A percentile compares a stretch with the other conserved stretches of the same genome.
phyloP scores from a whole-genome alignment of 2,329 filamentous ascomycete species.

The Pseudocercospora cruenta region DNA sequence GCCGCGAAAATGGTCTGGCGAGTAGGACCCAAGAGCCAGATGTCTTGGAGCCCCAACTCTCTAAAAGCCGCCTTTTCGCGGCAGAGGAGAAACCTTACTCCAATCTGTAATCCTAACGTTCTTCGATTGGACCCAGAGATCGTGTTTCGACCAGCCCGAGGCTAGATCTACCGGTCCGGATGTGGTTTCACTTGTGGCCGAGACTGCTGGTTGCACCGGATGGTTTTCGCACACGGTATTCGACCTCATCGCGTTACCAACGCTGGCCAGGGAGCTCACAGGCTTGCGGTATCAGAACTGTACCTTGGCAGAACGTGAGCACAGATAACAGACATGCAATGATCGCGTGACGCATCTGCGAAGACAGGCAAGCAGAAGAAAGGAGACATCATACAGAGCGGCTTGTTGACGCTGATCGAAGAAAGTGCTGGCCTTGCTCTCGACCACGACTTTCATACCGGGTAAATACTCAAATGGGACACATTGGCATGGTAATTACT shows the following conservation, averaged over 20 bases:
- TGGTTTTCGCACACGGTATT: too few species aligned
- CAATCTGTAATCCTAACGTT: too few species aligned
- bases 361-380: background rate
- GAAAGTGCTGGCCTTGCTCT: background rate
- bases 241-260: background rate
- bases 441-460: background rate
- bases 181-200: background rate
- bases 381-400: background rate
- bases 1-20: too few species aligned
- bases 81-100: too few species aligned
- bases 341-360: background rate
- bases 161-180: slow-evolving; percentile 6
- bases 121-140: too few species aligned
- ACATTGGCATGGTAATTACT: too few species aligned
- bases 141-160: background rate
- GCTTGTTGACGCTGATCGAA: background rate
- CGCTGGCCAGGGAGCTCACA: background rate
- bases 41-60: too few species aligned
- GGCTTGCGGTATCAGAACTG: too few species aligned
- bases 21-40: too few species aligned
- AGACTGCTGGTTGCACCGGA: background rate
- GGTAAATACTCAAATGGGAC: too few species aligned
- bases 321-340: background rate
- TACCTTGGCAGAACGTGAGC: too few species aligned
- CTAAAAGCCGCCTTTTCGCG: too few species aligned